Conservation (phyloP, 164 flowering plant genomes). For the Piper betle region DNA sequence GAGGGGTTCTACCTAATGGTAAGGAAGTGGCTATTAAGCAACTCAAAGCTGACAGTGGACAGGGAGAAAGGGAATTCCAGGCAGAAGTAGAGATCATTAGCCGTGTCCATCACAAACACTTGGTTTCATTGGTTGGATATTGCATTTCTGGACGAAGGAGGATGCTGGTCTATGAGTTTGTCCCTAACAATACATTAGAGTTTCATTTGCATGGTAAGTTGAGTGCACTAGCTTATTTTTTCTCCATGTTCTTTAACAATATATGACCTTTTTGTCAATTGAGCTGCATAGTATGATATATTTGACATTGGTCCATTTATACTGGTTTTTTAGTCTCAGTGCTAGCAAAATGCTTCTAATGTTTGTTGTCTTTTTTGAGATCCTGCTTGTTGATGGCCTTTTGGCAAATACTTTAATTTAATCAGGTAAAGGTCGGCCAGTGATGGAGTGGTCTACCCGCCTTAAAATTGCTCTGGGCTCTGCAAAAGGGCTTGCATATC, state of each 20-base stretch:
- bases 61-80: constrained; percentile 94
- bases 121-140: constrained; percentile 90
- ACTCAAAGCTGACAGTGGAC: constrained; percentile 87
- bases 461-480: constrained; percentile 80
- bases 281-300: too few species aligned
- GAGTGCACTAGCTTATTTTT: neutral
- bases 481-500: constrained; percentile 93
- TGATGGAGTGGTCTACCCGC: constrained; percentile 84
- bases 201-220: constrained; percentile 81
- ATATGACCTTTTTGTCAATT: too few species aligned
- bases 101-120: constrained; percentile 92
- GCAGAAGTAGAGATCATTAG: constrained; percentile 96
- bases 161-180: constrained; percentile 94
- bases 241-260: neutral
- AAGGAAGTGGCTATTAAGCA: constrained; percentile 87
- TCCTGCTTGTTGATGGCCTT: neutral
- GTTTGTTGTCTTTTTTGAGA: neutral
- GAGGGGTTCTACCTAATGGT: constrained; percentile 81
- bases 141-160: constrained; percentile 71
- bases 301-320: neutral
- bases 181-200: constrained; percentile 84
- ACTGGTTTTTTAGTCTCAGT: neutral
- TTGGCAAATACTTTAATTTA: neutral
- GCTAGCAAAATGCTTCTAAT: neutral
- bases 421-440: constrained; percentile 79